A percentile compares a stretch with the other conserved stretches of the same genome.
Conservation (phyloP, 768 basidiomycete species). For the Punctularia strigosozonata region DNA sequence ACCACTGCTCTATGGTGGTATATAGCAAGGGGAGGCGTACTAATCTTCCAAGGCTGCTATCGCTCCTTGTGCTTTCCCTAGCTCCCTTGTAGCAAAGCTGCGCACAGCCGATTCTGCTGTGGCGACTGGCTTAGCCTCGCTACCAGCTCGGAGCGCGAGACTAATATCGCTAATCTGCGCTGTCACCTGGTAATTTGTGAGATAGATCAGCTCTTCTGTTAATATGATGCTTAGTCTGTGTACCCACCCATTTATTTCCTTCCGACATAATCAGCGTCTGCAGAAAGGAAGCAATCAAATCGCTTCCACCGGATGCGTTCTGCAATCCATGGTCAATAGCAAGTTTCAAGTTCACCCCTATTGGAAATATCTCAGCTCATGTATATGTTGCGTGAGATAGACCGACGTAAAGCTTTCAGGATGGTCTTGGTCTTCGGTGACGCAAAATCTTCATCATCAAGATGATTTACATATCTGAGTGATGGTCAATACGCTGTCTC, state of each 20-base stretch:
- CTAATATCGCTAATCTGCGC: constrained; percentile 58
- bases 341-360: constrained; percentile 77
- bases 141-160: constrained; percentile 56
- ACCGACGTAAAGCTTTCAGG: constrained; percentile 70
- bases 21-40: constrained; percentile 31
- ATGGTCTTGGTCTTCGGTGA: constrained; percentile 55
- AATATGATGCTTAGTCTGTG: too few relatives aligned
- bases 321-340: constrained; percentile 85
- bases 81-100: constrained; percentile 77
- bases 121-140: constrained; percentile 61
- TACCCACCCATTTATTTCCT: constrained; percentile 81
- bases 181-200: too few relatives aligned
- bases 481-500: too few relatives aligned
- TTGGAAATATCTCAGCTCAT: background rate
- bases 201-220: too few relatives aligned
- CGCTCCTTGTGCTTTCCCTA: constrained; percentile 63
- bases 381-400: constrained; percentile 1
- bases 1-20: background rate
- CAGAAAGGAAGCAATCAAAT: constrained; percentile 84
- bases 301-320: constrained; percentile 66
- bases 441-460: constrained; percentile 70
- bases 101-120: constrained; percentile 68
- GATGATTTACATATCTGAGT: constrained; percentile 84
- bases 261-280: constrained; percentile 96
- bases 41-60: constrained; percentile 87